Percentiles rank a stretch among this genome's conserved stretches.
Conservation (phyloP, 805 yeast species). For the Schizosaccharomyces lindneri region DNA sequence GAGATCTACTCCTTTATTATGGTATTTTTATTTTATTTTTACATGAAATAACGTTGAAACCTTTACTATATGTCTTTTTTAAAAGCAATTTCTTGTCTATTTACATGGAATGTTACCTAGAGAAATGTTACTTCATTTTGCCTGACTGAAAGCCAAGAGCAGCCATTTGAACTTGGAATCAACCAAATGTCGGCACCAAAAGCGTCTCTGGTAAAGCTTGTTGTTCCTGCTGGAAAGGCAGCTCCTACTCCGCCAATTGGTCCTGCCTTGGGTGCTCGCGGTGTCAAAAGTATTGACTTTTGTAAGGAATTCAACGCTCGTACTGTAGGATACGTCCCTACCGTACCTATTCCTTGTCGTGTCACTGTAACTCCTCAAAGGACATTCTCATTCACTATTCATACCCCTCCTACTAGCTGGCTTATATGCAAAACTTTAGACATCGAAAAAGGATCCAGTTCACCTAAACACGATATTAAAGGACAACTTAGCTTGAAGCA, state of each 20-base stretch:
- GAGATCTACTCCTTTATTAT: no score
- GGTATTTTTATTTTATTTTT: no score
- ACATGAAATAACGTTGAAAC: no score
- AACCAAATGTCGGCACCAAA: background rate
- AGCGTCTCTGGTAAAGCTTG: background rate
- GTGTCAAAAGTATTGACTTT: conserved; percentile 94
- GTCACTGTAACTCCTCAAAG: conserved; percentile 83
- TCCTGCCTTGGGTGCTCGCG: conserved; percentile 94
- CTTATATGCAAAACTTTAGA: conserved; percentile 62
- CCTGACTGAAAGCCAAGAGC: no score
- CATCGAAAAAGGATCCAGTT: conserved; percentile 51
- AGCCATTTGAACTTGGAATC: no score
- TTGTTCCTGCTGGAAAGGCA: conserved; percentile 19
- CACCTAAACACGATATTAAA: conserved; percentile 23
- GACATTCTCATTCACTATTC: conserved; percentile 60
- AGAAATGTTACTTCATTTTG: no score
- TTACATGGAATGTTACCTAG: no score
- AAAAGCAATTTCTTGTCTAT: no score
- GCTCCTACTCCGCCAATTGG: conserved; percentile 98
- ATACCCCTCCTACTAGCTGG: conserved; percentile 80
- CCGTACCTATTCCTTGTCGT: conserved; percentile 70
- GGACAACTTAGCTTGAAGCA: conserved; percentile 66
- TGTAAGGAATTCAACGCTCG: conserved; percentile 96
- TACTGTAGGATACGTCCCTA: conserved; percentile 48
- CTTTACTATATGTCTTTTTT: no score